Evolutionary conservation across 2,329 filamentous ascomycete genomes (phyloP), one percentile per base, ranked within the genome.

Genomic region (Cytospora mali): DNA sequence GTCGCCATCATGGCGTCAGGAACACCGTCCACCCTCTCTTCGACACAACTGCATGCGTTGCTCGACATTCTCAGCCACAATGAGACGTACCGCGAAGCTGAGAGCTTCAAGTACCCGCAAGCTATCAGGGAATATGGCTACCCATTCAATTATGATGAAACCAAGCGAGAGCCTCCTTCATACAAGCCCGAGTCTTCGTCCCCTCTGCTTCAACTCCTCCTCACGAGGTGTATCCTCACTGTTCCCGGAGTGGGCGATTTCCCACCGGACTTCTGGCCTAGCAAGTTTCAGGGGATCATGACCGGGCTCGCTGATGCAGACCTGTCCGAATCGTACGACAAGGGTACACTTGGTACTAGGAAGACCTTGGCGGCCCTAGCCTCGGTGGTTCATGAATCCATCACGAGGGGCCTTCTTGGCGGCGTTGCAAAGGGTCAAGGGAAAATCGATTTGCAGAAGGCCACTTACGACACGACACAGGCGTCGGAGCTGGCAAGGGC

Each of bases 251-350:
- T 92, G 46, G 80, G 81, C 56, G 83, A 87, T 64, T 78, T 94
- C 2, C 81, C 85, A 0, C 71, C 77, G 1, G 83, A 84, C 3
- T 91, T 90, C 73, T 92, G 88, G 88, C 80, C 79, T 35, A 77
- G 80, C n/a, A 81, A 84, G 51, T 78, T 89, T 27, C 82, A 85
- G 67, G 81, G 81, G 1, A 73, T 92, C 18, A 77, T 91, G 68
- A 76, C 78, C 68, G 81, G 85, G 69, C 77, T 94, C 59, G 87
- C 82, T 10, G 82, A 87, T 33, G 89, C 86, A 2, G 86, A 91
- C 56, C 77, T 94, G 33, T 92, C 89, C 1, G 91, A 94, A 73
- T 92, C 89, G 72, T 94, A 93, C 70, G 91, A 94, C 73, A 92
- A 92, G 74, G 90, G 89, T 16, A 81, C 86, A 0, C 76, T 94